Percentiles rank a stretch among this genome's conserved stretches.
Evolutionary conservation across 768 basidiomycete genomes (phyloP).

Genomic region (Xanthoconium stramineum): DNA sequence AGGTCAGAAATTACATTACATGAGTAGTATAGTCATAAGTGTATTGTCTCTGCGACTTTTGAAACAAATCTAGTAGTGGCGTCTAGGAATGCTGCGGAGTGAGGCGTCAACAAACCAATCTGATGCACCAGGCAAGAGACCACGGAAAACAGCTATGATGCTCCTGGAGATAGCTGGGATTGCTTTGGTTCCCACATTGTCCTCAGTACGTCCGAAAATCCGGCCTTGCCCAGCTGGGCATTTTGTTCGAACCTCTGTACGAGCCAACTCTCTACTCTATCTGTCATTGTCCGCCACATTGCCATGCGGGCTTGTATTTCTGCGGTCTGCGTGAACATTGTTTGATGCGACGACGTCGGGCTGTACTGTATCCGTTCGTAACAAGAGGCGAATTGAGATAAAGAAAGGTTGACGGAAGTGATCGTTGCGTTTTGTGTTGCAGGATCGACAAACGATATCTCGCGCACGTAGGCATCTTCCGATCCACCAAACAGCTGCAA

Average conservation of each 20-base stretch:
- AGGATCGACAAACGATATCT: constrained; percentile 92
- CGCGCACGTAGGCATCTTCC: constrained; percentile 91
- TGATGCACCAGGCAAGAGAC: constrained; percentile 3
- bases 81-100: constrained; percentile 22
- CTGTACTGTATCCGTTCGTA: constrained; percentile 87
- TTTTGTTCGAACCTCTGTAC: constrained; percentile 90
- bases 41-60: constrained; percentile 24
- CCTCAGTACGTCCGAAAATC: constrained; percentile 85
- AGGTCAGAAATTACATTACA: constrained; percentile 16
- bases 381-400: constrained; percentile 93
- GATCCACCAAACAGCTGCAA: constrained; percentile 84
- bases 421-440: constrained; percentile 74
- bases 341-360: constrained; percentile 61
- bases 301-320: constrained; percentile 83
- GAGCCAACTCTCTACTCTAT: constrained; percentile 81
- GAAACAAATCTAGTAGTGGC: constrained; percentile 20
- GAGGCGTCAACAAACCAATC: constrained; percentile 2
- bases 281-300: constrained; percentile 77
- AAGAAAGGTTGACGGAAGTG: constrained; percentile 88
- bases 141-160: constrained; percentile 22
- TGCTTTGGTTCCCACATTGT: constrained; percentile 75
- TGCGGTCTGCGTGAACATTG: constrained; percentile 84
- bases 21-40: constrained; percentile 29
- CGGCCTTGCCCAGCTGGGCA: constrained; percentile 83
- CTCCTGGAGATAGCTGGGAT: constrained; percentile 33